Percentiles rank a stretch among this genome's conserved stretches.
Evolutionary conservation across 1,284 basidiomycete species (phyloP).

Genomic region (Pholiota adiposa): DNA sequence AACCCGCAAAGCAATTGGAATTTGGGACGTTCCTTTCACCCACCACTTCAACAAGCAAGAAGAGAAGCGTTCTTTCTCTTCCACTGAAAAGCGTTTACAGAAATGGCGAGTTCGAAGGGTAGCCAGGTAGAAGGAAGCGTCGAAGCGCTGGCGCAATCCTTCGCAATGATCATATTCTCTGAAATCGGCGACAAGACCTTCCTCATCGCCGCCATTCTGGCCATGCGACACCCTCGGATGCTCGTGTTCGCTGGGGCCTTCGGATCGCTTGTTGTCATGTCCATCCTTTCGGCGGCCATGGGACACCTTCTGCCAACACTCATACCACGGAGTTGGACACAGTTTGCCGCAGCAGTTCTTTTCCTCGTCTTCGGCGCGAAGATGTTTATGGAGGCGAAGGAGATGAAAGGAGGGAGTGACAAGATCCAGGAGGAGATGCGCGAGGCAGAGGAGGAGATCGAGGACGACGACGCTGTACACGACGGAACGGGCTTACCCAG

Average conservation of each 20-base stretch:
- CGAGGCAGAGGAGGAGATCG: conserved; percentile 90
- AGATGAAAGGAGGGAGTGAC: conserved; percentile 76
- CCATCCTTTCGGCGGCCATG: conserved; percentile 85
- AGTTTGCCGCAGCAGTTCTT: conserved; percentile 76
- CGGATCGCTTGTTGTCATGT: conserved; percentile 90
- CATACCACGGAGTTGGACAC: conserved; percentile 82
- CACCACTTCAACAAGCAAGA: too few relatives aligned
- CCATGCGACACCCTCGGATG: conserved; percentile 89
- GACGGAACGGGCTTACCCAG: conserved; percentile 43
- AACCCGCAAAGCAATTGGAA: too few relatives aligned
- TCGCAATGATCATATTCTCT: conserved; percentile 88
- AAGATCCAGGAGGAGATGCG: conserved; percentile 93
- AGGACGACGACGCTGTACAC: conserved; percentile 62
- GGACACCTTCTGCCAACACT: conserved; percentile 86
- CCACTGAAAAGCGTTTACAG: background rate
- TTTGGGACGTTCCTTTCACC: too few relatives aligned
- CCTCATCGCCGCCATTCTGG: conserved; percentile 95
- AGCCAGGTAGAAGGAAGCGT: conserved; percentile 39
- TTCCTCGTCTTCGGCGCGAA: conserved; percentile 89
- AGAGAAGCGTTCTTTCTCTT: too few relatives aligned
- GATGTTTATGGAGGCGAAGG: conserved; percentile 81
- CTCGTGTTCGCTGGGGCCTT: conserved; percentile 93
- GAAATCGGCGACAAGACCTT: conserved; percentile 99
- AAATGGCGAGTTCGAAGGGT: background rate
- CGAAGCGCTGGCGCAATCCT: conserved; percentile 73